Percentiles rank a stretch among this genome's conserved stretches.
Conservation (phyloP, 768 basidiomycete species). For the Hortiboletus campestris region DNA sequence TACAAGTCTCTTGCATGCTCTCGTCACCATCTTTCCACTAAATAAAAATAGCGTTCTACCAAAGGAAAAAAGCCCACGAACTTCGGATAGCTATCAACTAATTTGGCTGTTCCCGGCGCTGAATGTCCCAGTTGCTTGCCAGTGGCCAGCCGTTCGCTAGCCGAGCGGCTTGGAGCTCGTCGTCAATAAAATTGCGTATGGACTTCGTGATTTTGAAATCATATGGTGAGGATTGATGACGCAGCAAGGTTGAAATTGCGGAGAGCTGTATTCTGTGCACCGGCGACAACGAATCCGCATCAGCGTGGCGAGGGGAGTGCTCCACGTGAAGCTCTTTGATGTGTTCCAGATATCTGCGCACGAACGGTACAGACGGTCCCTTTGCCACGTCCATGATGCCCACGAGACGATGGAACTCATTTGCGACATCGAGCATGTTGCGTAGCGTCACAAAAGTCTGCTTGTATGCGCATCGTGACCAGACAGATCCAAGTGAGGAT, state of each 20-base stretch:
- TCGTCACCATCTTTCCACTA: neutral
- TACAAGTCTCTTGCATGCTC: too few relatives aligned
- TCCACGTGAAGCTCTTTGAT: slow-evolving; percentile 55
- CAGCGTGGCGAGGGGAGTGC: slow-evolving; percentile 27
- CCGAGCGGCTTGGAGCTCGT: slow-evolving; percentile 40
- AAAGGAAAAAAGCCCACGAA: neutral
- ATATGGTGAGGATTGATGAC: slow-evolving; percentile 43
- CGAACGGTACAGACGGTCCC: slow-evolving; percentile 67
- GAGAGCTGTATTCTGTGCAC: slow-evolving; percentile 54
- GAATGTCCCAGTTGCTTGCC: slow-evolving; percentile 39
- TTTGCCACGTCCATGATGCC: slow-evolving; percentile 37
- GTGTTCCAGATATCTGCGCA: slow-evolving; percentile 61
- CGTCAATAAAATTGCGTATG: slow-evolving; percentile 47
- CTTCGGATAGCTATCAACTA: too few relatives aligned
- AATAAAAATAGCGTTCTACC: neutral
- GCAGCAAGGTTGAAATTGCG: slow-evolving; percentile 52
- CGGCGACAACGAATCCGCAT: slow-evolving; percentile 51
- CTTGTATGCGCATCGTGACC: slow-evolving; percentile 56
- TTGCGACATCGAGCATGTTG: slow-evolving; percentile 57
- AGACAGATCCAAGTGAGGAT: slow-evolving; percentile 56
- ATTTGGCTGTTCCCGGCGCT: slow-evolving; percentile 14
- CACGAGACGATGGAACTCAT: slow-evolving; percentile 40
- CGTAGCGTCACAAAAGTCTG: slow-evolving; percentile 50
- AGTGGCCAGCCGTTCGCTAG: slow-evolving; percentile 34
- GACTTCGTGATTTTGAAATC: slow-evolving; percentile 35